Percentiles rank a stretch among this genome's conserved stretches.
These are phyloP conservation scores for Polytrichum formosum DNA, from an alignment of 225 moss, liverwort and hornwort genomes.

Conservation along the genomic window DNA sequence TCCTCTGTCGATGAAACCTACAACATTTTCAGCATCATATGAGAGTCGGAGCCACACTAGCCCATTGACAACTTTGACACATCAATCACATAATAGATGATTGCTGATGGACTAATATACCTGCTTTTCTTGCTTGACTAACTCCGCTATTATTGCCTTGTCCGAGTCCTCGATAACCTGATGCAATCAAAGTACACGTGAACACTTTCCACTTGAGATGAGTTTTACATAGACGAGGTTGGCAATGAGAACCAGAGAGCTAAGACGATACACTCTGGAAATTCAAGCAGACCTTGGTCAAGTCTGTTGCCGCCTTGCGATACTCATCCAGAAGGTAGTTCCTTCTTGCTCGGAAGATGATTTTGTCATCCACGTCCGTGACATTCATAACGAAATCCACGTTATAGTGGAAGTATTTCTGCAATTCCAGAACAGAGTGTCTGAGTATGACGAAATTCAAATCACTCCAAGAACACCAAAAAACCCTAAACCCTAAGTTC, in stretches of 20 bases:
- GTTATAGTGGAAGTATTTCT: constrained; percentile 80
- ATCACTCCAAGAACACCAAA: neutral
- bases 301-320: constrained; percentile 38
- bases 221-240: neutral
- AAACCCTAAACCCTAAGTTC: neutral
- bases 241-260: neutral
- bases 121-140: constrained; percentile 58
- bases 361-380: constrained; percentile 96
- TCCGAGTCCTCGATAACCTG: constrained; percentile 66
- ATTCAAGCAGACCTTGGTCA: constrained; percentile 41
- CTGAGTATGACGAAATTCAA: neutral
- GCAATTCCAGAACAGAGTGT: constrained; percentile 16
- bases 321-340: constrained; percentile 72
- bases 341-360: constrained; percentile 75
- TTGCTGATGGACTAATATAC: constrained; percentile 22
- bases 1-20: constrained; percentile 45
- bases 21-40: constrained; percentile 11
- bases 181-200: constrained; percentile 1
- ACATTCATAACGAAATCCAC: constrained; percentile 89
- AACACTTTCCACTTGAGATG: no score
- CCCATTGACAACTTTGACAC: neutral
- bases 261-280: neutral
- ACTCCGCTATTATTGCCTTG: constrained; percentile 44
- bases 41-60: no score
- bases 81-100: neutral